Evolutionary conservation across 129 eudicot genomes (phyloP), one percentile per base, ranked within the genome.

Genomic region (Lactuca saligna): DNA sequence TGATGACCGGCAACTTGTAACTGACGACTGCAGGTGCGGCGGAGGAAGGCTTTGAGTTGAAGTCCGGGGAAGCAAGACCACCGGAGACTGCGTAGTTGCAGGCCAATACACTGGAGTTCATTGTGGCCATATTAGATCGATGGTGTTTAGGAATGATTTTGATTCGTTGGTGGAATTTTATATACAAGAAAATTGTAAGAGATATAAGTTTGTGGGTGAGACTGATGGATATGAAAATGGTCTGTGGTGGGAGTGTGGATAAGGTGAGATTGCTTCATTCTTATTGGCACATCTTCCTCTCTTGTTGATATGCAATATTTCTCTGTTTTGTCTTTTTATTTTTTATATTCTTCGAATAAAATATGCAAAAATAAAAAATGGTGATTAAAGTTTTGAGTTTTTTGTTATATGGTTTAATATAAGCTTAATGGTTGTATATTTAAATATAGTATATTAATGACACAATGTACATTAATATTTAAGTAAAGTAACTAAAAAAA

Each of bases 231-330:
- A 70, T 63, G 73, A 72, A 57, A 49, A 46, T 15, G 67, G 84
- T 73, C 63, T 91, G 95, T 89, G 96, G 98, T 81, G 79, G 81
- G 88, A 72, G 95, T 85, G 86, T 92, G 95, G 98, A 89, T 92
- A 89, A 92, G 98, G 88, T 88, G 91, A 85, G 98, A 92, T 92
- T 86, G 78, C 95, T 79, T 79, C 74, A 63, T 62, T 88, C 86
- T 78, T 71, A 92, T 92, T 92, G 98, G 98, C 87, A 82, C 76
- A 76, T 75, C 41, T 48, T 29, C 57, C 49, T 76, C 38, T 34
- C 56, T 46, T 75, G 34, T 46, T 75, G 79, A 75, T 75, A 75
- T 74, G 61, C 44, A 75, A 57, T 64, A 35, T 57, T 57, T 56
- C 13, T 14, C n/a, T n/a, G 5, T 41, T 69, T 37, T 66, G 17